Evolutionary conservation across 345 rosid species (phyloP), one percentile per base, ranked within the genome.

Genomic region (Aquilaria malaccensis): DNA sequence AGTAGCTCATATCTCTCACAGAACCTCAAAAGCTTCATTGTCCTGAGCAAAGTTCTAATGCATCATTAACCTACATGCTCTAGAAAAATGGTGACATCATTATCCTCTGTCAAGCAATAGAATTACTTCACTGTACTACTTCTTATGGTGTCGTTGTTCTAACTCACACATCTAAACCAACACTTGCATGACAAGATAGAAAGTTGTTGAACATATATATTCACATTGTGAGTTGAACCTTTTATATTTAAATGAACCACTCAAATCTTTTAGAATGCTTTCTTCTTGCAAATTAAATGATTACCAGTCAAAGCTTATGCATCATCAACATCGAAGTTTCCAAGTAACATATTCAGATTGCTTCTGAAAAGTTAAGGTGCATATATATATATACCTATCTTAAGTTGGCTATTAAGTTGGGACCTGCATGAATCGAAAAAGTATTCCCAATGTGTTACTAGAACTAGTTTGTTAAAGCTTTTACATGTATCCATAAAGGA

Each of bases 161-260:
- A 43, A 45, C 61, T 67, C 76, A 55, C 72, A 72, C 50, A 67
- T 55, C 29, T 67, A 72, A 54, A 72, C 72, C 63, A 72, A 50
- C 33, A 68, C 69, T 72, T 63, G 76, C 58, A 68, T 66, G 46
- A 64, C 70, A 22, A 22, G 22, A 22, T 22, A 50, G 77, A 69
- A 61, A 73, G 67, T 73, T 68, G 60, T 46, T 51, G 13, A 64
- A 51, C 13, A 22, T 31, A 68, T 12, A 49, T 14, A 49, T 12
- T 3, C 51, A 49, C 51, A 3, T 11, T 14, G 11, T 49, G 14
- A 50, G 31, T 45, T 50, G 33, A 11, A 62, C 37, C 33, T 15
- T 32, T n/a, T 15, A 9, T 48, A 49, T 10, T 11, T 51, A 50
- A 50, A 10, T 53, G 50, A 54, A 61, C 50, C 45, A 14, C 14